A percentile compares a stretch with the other conserved stretches of the same genome.
Evolutionary conservation across 2,329 filamentous ascomycete genomes (phyloP).

Genomic region (Epichloe scottii): DNA sequence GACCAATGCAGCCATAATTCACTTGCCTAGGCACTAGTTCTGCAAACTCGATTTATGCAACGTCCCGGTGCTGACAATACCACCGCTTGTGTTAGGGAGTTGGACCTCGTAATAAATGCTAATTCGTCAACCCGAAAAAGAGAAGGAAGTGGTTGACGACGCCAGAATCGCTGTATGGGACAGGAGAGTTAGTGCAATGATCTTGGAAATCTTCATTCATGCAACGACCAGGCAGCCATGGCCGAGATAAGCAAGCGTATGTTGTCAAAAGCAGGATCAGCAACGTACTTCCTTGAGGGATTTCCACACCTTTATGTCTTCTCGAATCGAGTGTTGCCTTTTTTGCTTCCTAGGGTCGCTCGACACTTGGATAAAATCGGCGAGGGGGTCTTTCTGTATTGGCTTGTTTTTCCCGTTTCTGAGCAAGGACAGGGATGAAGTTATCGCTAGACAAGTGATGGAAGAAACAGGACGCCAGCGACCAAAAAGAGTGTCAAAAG

Average conservation of each 20-base stretch:
- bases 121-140: background rate
- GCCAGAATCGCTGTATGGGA: background rate
- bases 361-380: background rate
- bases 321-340: background rate
- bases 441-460: conserved; percentile 19
- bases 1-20: conserved; percentile 72
- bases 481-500: conserved; percentile 24
- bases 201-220: background rate
- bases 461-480: conserved; percentile 44
- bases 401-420: background rate
- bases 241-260: no score
- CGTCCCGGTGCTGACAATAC: background rate
- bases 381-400: background rate
- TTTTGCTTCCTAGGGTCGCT: background rate
- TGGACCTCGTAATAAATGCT: background rate
- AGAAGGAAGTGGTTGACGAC: background rate
- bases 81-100: background rate
- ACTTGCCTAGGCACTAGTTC: background rate
- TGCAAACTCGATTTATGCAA: background rate
- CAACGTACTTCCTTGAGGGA: background rate
- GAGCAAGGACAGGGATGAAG: conserved; percentile 6
- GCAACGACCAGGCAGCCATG: background rate
- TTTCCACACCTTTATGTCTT: conserved; percentile 1
- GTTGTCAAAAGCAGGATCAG: background rate
- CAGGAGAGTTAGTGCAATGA: background rate